Evolutionary conservation across 352 stramenopile species (phyloP).

Genomic region (Aphanomyces invadans): DNA sequence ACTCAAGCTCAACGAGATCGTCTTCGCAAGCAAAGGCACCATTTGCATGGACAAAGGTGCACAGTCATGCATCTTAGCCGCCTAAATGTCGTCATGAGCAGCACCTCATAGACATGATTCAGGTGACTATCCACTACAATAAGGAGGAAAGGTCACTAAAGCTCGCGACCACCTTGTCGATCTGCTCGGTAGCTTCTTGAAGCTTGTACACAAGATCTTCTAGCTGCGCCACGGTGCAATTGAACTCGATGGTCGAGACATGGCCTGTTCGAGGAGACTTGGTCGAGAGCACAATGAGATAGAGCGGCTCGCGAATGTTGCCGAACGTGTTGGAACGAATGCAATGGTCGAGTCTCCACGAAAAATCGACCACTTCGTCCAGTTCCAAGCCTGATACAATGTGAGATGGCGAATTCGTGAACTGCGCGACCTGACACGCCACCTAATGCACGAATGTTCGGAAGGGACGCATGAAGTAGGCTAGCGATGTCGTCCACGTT

Average conservation of each 20-base stretch:
- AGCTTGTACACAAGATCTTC: slow-evolving; percentile 61
- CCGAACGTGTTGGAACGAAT: slow-evolving; percentile 47
- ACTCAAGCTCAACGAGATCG: too few species aligned
- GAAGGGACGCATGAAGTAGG: not conserved
- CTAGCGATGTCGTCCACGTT: not conserved
- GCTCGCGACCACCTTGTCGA: slow-evolving; percentile 42
- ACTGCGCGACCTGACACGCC: not conserved
- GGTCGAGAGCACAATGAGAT: slow-evolving; percentile 57
- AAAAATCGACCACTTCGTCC: slow-evolving; percentile 59
- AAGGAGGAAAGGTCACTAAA: not conserved
- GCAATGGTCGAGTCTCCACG: slow-evolving; percentile 66
- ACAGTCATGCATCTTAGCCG: too few species aligned
- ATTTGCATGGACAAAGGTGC: too few species aligned
- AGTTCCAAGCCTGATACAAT: slow-evolving; percentile 50
- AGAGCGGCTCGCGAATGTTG: slow-evolving; percentile 46
- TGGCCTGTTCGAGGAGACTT: slow-evolving; percentile 35
- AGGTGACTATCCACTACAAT: too few species aligned
- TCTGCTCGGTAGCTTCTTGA: slow-evolving; percentile 49
- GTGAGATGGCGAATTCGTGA: not conserved
- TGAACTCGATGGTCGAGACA: slow-evolving; percentile 40
- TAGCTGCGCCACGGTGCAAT: slow-evolving; percentile 61
- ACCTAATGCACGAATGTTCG: not conserved
- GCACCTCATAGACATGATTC: too few species aligned
- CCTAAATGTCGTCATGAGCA: too few species aligned
- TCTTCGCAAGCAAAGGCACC: too few species aligned